phyloP scores from a whole-genome alignment of 192 early-diverging fungal genomes.

The Coemansia sp. region DNA sequence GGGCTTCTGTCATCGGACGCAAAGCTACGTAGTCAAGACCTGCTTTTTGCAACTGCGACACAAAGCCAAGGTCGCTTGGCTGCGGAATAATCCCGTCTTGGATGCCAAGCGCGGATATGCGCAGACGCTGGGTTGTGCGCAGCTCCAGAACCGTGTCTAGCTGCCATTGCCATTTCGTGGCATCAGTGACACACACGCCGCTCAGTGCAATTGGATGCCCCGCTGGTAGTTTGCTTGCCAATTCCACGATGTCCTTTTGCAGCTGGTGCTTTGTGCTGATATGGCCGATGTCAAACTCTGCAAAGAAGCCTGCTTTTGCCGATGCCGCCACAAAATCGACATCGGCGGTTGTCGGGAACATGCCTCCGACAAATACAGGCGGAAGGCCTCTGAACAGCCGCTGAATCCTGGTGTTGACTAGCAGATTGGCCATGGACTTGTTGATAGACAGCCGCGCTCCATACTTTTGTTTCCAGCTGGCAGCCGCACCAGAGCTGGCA shows the following conservation, averaged over 20 bases:
- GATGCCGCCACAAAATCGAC: constrained; percentile 81
- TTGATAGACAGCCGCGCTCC: constrained; percentile 69
- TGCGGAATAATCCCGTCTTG: constrained; percentile 73
- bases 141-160: constrained; percentile 72
- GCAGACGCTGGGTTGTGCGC: constrained; percentile 76
- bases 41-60: constrained; percentile 67
- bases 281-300: constrained; percentile 87
- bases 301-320: constrained; percentile 85
- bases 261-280: constrained; percentile 71
- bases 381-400: constrained; percentile 53
- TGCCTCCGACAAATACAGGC: constrained; percentile 86
- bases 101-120: constrained; percentile 83
- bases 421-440: background rate
- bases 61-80: constrained; percentile 57
- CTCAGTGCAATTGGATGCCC: constrained; percentile 89
- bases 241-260: constrained; percentile 64
- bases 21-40: constrained; percentile 82
- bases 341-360: constrained; percentile 82
- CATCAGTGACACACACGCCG: constrained; percentile 73
- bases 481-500: constrained; percentile 42
- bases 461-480: constrained; percentile 79
- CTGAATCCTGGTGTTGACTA: constrained; percentile 15
- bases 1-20: constrained; percentile 75
- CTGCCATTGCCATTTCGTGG: constrained; percentile 72
- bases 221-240: constrained; percentile 68